Conservation (phyloP, 371 early-diverging fungal genomes). For the Mortierella sp. region DNA sequence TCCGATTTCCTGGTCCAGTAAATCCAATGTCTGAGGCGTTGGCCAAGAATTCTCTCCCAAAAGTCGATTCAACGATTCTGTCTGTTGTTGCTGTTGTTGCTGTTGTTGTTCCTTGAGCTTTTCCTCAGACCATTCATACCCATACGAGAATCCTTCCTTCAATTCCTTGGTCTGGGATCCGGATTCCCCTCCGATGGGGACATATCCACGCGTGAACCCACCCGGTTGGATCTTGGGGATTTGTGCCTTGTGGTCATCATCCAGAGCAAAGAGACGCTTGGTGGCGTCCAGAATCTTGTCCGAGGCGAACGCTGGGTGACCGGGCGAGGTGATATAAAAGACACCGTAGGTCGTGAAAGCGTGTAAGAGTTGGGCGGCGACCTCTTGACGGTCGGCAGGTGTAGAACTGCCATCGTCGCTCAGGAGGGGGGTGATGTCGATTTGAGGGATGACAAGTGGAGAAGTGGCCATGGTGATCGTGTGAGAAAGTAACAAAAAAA, state of each 20-base stretch:
- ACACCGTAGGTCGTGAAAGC: conserved; percentile 50
- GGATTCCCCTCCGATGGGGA: conserved; percentile 61
- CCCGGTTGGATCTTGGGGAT: conserved; percentile 55
- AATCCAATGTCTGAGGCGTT: conserved; percentile 15
- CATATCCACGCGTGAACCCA: conserved; percentile 63
- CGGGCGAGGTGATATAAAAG: conserved; percentile 50
- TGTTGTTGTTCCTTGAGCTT: conserved; percentile 11
- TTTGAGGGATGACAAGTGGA: conserved; percentile 31
- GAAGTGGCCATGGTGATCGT: conserved; percentile 4
- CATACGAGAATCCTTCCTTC: conserved; percentile 67
- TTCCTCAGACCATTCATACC: conserved; percentile 53
- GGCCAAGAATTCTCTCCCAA: conserved; percentile 65
- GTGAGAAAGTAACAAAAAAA: not conserved
- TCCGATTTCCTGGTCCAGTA: conserved; percentile 18
- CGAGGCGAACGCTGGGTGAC: conserved; percentile 37
- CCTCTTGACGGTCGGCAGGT: conserved; percentile 14
- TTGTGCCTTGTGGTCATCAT: conserved; percentile 22
- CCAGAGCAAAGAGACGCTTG: conserved; percentile 38
- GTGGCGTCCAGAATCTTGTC: conserved; percentile 39
- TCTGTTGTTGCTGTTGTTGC: not conserved
- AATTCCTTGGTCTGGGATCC: conserved; percentile 61
- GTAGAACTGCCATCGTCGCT: conserved; percentile 3
- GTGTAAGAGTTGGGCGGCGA: conserved; percentile 28
- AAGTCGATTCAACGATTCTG: conserved; percentile 56
- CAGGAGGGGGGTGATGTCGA: conserved; percentile 44